These are phyloP conservation scores for Cordyceps cateniannulata DNA, from an alignment of 2,329 filamentous ascomycete genomes.

Conservation along the genomic window DNA sequence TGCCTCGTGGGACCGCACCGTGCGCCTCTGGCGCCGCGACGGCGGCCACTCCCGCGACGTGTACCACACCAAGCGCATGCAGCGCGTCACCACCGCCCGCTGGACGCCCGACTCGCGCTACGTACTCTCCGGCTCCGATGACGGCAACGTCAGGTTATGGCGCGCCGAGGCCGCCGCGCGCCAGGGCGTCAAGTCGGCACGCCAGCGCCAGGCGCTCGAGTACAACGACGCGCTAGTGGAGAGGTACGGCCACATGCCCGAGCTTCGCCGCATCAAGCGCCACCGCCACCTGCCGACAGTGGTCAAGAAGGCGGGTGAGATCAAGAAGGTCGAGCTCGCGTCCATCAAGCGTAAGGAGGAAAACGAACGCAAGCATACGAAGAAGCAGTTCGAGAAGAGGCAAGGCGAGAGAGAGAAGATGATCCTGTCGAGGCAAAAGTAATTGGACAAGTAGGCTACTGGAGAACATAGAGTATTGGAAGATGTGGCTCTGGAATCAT, in stretches of 20 bases:
- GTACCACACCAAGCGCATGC: constrained; percentile 98
- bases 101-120: constrained; percentile 91
- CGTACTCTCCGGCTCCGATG: constrained; percentile 83
- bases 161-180: constrained; percentile 76
- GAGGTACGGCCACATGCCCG: constrained; percentile 91
- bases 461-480: not conserved
- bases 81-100: constrained; percentile 77
- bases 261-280: constrained; percentile 81
- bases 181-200: constrained; percentile 77
- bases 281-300: constrained; percentile 89
- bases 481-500: constrained; percentile 13
- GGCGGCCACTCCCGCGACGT: constrained; percentile 83
- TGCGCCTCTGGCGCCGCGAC: constrained; percentile 77
- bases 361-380: constrained; percentile 87
- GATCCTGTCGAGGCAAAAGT: constrained; percentile 62
- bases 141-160: constrained; percentile 86
- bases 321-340: constrained; percentile 84
- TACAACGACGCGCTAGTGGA: constrained; percentile 82
- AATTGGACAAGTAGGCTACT: constrained; percentile 12
- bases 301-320: constrained; percentile 92
- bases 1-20: constrained; percentile 77
- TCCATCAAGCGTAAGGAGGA: constrained; percentile 87
- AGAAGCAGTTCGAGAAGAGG: constrained; percentile 70
- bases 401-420: constrained; percentile 88
- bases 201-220: constrained; percentile 81